A percentile compares a stretch with the other conserved stretches of the same genome.
phyloP scores from a whole-genome alignment of 805 yeast genomes.

The Myxozyma kluyveri region DNA sequence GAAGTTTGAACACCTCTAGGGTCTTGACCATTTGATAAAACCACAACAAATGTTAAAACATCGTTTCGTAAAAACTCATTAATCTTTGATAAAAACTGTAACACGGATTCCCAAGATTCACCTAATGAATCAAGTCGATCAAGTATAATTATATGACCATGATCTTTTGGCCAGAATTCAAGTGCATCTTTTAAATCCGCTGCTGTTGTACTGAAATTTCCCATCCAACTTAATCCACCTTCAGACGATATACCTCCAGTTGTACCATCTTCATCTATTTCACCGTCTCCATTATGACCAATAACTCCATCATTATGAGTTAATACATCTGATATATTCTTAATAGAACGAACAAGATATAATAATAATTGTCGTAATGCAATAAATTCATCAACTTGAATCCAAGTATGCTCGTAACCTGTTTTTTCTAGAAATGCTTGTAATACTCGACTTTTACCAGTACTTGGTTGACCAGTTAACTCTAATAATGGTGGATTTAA shows the following conservation, averaged over 20 bases:
- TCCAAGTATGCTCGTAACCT: constrained; percentile 14
- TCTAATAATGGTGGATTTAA: constrained; percentile 15
- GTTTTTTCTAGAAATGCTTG: constrained; percentile 8
- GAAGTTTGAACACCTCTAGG: constrained; percentile 13
- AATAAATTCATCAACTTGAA: constrained; percentile 23
- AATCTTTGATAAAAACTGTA: constrained; percentile 12
- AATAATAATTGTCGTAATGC: constrained; percentile 3
- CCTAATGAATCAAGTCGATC: constrained; percentile 20
- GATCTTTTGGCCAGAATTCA: neutral
- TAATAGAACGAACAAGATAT: neutral
- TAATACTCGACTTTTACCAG: constrained; percentile 19
- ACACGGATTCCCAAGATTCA: constrained; percentile 11
- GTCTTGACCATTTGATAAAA: constrained; percentile 6
- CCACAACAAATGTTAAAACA: constrained; percentile 17
- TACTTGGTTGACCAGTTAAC: constrained; percentile 11
- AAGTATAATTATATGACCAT: constrained; percentile 14
- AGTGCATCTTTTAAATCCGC: constrained; percentile 3
- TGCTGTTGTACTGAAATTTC: neutral
- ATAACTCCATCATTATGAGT: neutral
- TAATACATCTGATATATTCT: neutral
- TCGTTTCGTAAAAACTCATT: constrained; percentile 6
- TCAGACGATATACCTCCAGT: too few relatives aligned
- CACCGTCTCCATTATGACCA: too few relatives aligned
- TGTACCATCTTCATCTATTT: too few relatives aligned
- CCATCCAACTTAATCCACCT: neutral